Evolutionary conservation across 345 rosid genomes (phyloP), one percentile per base, ranked within the genome.

Genomic region (Eucalyptus erythrocorys): DNA sequence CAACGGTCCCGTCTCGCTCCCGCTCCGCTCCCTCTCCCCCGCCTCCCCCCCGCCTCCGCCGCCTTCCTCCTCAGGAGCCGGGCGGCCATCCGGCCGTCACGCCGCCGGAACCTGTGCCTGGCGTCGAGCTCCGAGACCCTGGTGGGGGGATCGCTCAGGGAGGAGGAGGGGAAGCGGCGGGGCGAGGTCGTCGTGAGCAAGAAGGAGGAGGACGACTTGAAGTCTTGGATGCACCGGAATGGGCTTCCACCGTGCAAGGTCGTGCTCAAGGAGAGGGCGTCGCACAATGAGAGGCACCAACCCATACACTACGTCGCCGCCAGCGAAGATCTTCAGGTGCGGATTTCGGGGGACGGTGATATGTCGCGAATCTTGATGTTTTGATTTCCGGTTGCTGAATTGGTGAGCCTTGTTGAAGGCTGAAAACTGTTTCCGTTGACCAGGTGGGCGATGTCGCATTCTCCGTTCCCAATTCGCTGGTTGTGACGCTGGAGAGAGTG

Each of bases 401-500:
- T 34, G 13, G 40, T 30, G 87, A 40, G 50, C 66, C 86, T 30
- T 86, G 82, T 86, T 22, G 86, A 47, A 55, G 30, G 4, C 85
- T 89, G 30, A n/a, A 40, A 14, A 6, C 86, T 86, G 37, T 14
- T n/a, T 64, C 32, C 61, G 88, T 85, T 50, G 66, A 89, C 50
- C 92, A 96, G 99, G 96, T 91, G 26, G 99, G 98, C 34, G 99
- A 95, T 88, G 97, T 95, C 84, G 99, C 95, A 13, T 95, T 96
- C 91, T 97, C 96, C 17, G 98, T 97, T 89, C 98, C 98, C 32
- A 92, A 95, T 90, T 94, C 98, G 16, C 90, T 97, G 91, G 96
- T 97, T 49, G 99, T 96, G 89, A 97, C 99, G 37, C 96, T 97
- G 6, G 99, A 96, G 91, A 95, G 99, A 94, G 99, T 97, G 9